A percentile compares a stretch with the other conserved stretches of the same genome.
These are phyloP conservation scores for Sporobolomyces pararoseus DNA, from an alignment of 768 basidiomycete species.

Conservation along the genomic window DNA sequence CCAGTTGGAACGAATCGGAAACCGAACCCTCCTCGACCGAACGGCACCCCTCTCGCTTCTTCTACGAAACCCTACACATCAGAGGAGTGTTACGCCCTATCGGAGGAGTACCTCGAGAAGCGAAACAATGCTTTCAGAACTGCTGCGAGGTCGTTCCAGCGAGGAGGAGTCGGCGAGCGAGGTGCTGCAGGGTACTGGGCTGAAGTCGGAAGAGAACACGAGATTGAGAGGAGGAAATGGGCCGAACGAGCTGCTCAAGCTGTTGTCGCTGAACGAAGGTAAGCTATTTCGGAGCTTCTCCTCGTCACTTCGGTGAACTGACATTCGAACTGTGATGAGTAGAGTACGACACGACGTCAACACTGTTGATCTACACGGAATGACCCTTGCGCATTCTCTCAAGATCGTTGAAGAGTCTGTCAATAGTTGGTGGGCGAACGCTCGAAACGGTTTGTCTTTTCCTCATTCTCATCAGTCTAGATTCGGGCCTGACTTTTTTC, in stretches of 20 bases:
- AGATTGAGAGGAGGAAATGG: slow-evolving; percentile 47
- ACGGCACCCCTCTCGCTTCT: background rate
- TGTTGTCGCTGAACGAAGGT: slow-evolving; percentile 47
- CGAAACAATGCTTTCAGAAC: slow-evolving; percentile 49
- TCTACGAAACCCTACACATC: slow-evolving; percentile 16
- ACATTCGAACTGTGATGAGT: background rate
- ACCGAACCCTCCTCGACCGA: background rate
- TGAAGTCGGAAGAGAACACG: slow-evolving; percentile 47
- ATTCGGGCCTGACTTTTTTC: background rate
- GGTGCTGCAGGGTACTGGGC: slow-evolving; percentile 50
- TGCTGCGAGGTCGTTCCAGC: slow-evolving; percentile 47
- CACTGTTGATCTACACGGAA: slow-evolving; percentile 42
- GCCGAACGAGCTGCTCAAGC: slow-evolving; percentile 49
- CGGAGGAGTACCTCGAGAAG: slow-evolving; percentile 44
- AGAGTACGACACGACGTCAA: slow-evolving; percentile 17
- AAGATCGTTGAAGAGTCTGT: slow-evolving; percentile 40
- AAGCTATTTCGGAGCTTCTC: background rate
- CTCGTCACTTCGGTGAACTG: background rate
- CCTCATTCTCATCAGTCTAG: background rate
- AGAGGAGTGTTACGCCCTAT: slow-evolving; percentile 46
- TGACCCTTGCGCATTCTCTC: slow-evolving; percentile 42
- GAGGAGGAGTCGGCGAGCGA: slow-evolving; percentile 42
- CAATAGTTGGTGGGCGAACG: slow-evolving; percentile 40
- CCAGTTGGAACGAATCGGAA: background rate
- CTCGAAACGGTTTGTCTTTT: slow-evolving; percentile 19